A percentile compares a stretch with the other conserved stretches of the same genome.
Evolutionary conservation across 306 rosid species (phyloP).

Genomic region (Malus sylvestris): DNA sequence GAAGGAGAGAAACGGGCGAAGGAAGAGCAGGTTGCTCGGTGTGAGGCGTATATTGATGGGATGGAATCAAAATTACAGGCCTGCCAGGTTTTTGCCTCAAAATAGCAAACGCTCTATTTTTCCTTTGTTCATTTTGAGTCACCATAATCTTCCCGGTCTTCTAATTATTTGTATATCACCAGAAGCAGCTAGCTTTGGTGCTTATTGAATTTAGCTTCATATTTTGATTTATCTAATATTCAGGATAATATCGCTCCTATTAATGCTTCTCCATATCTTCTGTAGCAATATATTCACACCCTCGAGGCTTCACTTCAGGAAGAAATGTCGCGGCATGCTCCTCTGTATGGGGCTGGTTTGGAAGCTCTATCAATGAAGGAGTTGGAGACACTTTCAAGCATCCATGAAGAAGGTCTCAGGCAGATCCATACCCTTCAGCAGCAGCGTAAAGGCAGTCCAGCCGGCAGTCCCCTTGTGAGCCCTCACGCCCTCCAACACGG

Average conservation of each 20-base stretch:
- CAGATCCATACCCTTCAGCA: conserved; percentile 92
- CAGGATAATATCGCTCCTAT: neutral
- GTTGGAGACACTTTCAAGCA: conserved; percentile 80
- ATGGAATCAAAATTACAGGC: conserved; percentile 97
- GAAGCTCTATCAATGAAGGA: conserved; percentile 93
- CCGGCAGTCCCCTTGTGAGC: conserved; percentile 69
- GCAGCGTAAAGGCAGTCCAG: conserved; percentile 75
- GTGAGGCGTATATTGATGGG: conserved; percentile 94
- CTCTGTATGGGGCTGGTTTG: conserved; percentile 90
- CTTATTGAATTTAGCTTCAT: conserved; percentile 11
- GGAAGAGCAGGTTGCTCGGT: conserved; percentile 94
- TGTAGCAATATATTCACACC: conserved; percentile 96
- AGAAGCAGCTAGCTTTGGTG: conserved; percentile 1
- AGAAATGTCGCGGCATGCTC: conserved; percentile 97
- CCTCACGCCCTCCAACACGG: conserved; percentile 67
- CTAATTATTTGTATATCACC: neutral
- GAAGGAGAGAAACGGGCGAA: conserved; percentile 94
- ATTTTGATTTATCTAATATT: neutral
- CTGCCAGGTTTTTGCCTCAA: conserved; percentile 66
- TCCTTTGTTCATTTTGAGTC: neutral
- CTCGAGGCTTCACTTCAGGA: conserved; percentile 87
- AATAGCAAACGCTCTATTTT: neutral
- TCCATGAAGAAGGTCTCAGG: conserved; percentile 95
- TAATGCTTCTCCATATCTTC: conserved; percentile 21
- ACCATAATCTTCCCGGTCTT: neutral